Evolutionary conservation across 2,329 filamentous ascomycete species (phyloP).

Genomic region (Huntiella decipiens): DNA sequence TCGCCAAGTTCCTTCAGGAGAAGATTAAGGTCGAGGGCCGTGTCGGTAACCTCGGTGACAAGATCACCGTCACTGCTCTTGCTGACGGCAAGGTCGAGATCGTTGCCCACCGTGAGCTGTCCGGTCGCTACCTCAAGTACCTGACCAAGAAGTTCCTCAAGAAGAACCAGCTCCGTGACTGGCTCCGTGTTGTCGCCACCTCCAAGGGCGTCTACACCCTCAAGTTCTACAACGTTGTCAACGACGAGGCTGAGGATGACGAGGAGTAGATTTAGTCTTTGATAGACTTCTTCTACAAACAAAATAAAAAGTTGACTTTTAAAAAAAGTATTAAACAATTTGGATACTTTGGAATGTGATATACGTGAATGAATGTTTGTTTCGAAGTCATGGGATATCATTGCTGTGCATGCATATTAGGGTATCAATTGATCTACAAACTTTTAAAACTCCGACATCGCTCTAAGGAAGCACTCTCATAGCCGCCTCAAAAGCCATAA

Average conservation of each 20-base stretch:
- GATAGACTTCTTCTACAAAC: constrained; percentile 5
- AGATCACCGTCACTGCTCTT: constrained; percentile 71
- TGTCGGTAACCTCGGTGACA: constrained; percentile 93
- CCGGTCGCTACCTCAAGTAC: constrained; percentile 99
- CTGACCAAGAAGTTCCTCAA: constrained; percentile 99
- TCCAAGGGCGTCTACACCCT: constrained; percentile 98
- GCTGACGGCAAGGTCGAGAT: constrained; percentile 98
- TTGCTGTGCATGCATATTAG: neutral
- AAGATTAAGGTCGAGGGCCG: constrained; percentile 99
- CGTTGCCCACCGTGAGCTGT: constrained; percentile 92
- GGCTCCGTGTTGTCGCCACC: constrained; percentile 96
- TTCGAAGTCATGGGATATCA: neutral
- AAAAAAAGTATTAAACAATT: constrained; percentile 1
- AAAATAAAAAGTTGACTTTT: constrained; percentile 11
- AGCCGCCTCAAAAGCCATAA: constrained; percentile 83
- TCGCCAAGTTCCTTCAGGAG: constrained; percentile 99
- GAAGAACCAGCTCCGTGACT: constrained; percentile 99
- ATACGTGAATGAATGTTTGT: neutral
- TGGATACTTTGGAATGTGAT: too few species aligned
- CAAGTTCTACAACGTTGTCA: constrained; percentile 99
- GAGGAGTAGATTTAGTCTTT: constrained; percentile 57
- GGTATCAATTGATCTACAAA: too few species aligned
- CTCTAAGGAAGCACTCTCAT: constrained; percentile 45
- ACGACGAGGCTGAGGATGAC: constrained; percentile 93
- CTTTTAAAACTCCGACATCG: neutral